phyloP scores from a whole-genome alignment of 2,329 filamentous ascomycete genomes.

The Penicillium digitatum region DNA sequence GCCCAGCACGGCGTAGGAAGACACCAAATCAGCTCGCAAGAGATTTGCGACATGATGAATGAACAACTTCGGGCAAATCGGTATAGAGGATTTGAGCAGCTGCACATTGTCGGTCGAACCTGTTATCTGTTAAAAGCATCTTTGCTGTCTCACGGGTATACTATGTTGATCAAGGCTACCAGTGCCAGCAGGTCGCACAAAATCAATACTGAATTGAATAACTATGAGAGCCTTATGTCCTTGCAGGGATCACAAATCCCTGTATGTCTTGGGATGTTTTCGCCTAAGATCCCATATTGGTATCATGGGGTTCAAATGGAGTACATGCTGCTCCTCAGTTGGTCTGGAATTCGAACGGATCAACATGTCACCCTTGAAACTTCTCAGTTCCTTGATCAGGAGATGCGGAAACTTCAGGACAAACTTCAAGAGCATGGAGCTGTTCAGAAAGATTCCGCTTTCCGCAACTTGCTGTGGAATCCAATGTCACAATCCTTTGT shows the following conservation, averaged over 20 bases:
- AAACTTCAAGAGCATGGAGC: constrained; percentile 17
- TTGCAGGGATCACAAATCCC: constrained; percentile 27
- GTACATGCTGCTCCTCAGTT: constrained; percentile 21
- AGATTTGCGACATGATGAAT: constrained; percentile 20
- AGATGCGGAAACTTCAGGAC: constrained; percentile 13
- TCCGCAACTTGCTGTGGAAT: constrained; percentile 28
- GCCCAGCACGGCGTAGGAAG: constrained; percentile 19
- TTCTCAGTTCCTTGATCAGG: not conserved
- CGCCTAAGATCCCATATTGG: constrained; percentile 21
- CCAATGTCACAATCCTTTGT: constrained; percentile 11
- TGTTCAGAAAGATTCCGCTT: constrained; percentile 19
- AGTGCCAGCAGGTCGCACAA: constrained; percentile 14
- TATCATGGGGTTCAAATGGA: constrained; percentile 25
- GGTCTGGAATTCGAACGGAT: constrained; percentile 15
- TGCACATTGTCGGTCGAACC: constrained; percentile 25
- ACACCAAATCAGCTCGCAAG: constrained; percentile 27
- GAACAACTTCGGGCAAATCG: constrained; percentile 18
- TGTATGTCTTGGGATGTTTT: constrained; percentile 25
- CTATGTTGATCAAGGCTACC: constrained; percentile 29
- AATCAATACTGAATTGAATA: constrained; percentile 22
- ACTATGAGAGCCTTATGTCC: constrained; percentile 21
- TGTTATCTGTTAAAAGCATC: constrained; percentile 30
- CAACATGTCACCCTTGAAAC: not conserved
- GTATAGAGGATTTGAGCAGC: constrained; percentile 21
- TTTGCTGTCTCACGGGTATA: constrained; percentile 27